A percentile compares a stretch with the other conserved stretches of the same genome.
Conservation (phyloP, 495 filamentous ascomycete genomes). For the Aspergillus heteromorphus region DNA sequence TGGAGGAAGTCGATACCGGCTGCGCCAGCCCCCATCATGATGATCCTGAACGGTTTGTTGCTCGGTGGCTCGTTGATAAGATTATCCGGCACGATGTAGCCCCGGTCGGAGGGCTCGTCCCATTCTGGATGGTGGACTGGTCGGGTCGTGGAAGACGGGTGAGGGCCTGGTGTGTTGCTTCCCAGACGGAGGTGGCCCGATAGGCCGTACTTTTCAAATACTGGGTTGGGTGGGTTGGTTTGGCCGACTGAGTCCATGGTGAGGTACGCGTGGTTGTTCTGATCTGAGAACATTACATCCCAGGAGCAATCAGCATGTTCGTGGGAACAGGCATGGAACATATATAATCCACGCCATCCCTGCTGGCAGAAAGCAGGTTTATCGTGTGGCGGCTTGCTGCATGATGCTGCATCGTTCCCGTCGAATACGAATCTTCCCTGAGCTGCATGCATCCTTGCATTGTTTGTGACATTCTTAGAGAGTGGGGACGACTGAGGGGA, state of each 20-base stretch:
- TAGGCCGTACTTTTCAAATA: background rate
- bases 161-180: conserved; percentile 8
- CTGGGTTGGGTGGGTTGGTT: background rate
- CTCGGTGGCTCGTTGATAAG: conserved; percentile 7
- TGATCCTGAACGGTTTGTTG: conserved; percentile 6
- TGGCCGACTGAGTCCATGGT: background rate
- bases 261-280: background rate
- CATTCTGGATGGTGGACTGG: conserved; percentile 9
- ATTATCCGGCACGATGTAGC: conserved; percentile 1
- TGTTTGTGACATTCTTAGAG: no score
- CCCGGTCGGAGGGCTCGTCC: conserved; percentile 4
- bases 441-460: background rate
- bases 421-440: background rate
- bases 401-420: background rate
- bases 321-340: background rate
- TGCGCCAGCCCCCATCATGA: conserved; percentile 9
- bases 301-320: no score
- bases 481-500: no score
- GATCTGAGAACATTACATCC: background rate
- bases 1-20: conserved; percentile 14
- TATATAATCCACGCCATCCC: background rate
- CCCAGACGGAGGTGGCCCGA: background rate
- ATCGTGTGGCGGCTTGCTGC: background rate
- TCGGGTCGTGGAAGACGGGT: conserved; percentile 2
- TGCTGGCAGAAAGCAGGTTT: background rate